Evolutionary conservation across 345 rosid species (phyloP).

Genomic region (Salix dunnii): DNA sequence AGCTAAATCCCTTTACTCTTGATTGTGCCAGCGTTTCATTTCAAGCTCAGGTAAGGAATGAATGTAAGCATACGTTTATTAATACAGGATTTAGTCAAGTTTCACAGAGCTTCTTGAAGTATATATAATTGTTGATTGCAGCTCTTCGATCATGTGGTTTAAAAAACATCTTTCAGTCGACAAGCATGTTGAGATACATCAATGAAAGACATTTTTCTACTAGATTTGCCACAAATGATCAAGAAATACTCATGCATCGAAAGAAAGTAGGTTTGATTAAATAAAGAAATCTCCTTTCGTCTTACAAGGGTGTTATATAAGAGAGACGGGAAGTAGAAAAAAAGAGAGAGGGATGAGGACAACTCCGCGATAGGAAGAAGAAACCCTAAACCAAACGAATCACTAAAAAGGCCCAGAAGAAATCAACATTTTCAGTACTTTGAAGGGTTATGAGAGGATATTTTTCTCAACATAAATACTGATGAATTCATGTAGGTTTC

Average conservation of each 20-base stretch:
- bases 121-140: background rate
- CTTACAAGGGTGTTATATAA: background rate
- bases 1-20: background rate
- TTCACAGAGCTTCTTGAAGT: background rate
- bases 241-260: background rate
- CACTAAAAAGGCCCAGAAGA: background rate
- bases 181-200: background rate
- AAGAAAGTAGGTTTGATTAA: background rate
- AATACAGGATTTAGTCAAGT: background rate
- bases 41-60: background rate
- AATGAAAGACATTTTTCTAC: background rate
- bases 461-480: background rate
- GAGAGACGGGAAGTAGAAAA: background rate
- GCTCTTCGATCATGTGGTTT: background rate
- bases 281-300: background rate
- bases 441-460: background rate
- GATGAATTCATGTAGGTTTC: background rate
- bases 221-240: background rate
- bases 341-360: background rate
- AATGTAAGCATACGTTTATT: background rate
- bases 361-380: background rate
- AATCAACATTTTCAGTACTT: background rate
- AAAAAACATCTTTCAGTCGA: background rate
- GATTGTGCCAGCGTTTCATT: background rate
- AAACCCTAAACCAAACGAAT: constrained; percentile 11